Evolutionary conservation across 1,284 basidiomycete species (phyloP), one percentile per base, ranked within the genome.

Genomic region (Xerocomus cyaneibrunnescens): DNA sequence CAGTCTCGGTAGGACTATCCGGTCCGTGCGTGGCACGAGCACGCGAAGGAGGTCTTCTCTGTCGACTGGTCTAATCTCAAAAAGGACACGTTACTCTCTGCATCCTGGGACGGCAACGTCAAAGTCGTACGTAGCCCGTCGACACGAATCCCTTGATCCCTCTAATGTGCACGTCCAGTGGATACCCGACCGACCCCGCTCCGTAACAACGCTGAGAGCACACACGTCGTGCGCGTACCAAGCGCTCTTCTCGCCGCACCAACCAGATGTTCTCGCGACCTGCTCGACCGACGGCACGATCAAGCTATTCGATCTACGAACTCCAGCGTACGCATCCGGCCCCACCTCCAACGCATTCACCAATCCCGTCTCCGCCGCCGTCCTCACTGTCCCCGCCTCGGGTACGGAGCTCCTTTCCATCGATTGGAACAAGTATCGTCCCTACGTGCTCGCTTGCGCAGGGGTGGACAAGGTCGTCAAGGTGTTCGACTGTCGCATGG

Each of bases 11-110:
- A 94, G 89, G 87, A 94, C 62, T 81, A 88, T 55, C 96, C 96
- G 0, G 89, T 98, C 52, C 84, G 86, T 51, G 84, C 84, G 45
- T 99, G 95, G 95, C 86, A 92, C 59, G 96, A 98, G 71, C 96
- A 99, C 68, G 81, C 84, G 7, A 82, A 88, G 39, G 96, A 99
- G 67, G 92, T 94, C 7, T 95, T 93, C 73, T 89, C 89, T n/a
- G 83, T 98, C 12, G 93, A 99, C 70, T 99, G 96, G 96, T 95
- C 90, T 57, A 98, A 98, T 69, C 72, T 97, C 53, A 85, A 90
- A 61, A 99, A 99, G 70, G 87, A 93, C 55, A 78, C 83, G 1
- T 98, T 99, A 69, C 83, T 83, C 5, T 94, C 92, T 2, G 83
- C 87, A 1, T 92, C 89, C 21, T 98, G 96, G 96, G 96, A 99